phyloP scores from a whole-genome alignment of 768 basidiomycete genomes.

The Kwoniella sp. region DNA sequence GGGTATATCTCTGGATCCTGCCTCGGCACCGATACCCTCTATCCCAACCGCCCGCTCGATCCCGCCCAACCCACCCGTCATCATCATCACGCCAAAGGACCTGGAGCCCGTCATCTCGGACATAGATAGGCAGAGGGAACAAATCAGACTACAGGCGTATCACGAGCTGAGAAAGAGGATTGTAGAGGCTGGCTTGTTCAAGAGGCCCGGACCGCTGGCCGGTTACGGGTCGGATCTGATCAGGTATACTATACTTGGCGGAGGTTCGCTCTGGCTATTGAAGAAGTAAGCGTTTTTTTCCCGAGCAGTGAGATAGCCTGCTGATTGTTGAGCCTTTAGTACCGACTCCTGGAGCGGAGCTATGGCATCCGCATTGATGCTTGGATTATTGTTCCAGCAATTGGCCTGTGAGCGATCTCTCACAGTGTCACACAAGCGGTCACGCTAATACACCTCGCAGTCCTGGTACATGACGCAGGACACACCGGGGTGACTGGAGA shows the following conservation, averaged over 20 bases:
- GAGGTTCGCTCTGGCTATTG: conserved; percentile 27
- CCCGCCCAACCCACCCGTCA: conserved; percentile 4
- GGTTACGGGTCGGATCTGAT: conserved; percentile 85
- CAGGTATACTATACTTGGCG: conserved; percentile 69
- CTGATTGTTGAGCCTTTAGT: conserved; percentile 14
- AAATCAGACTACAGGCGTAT: conserved; percentile 58
- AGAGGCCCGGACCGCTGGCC: conserved; percentile 61
- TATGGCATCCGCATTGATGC: conserved; percentile 63
- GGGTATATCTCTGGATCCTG: conserved; percentile 1
- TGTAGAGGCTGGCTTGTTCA: conserved; percentile 73
- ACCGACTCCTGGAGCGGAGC: conserved; percentile 36
- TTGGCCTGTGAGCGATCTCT: conserved; percentile 58
- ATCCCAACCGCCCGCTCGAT: background rate
- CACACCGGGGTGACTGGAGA: conserved; percentile 89
- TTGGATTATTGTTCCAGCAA: conserved; percentile 93
- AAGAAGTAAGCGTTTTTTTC: conserved; percentile 28
- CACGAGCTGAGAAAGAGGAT: conserved; percentile 71
- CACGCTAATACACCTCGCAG: conserved; percentile 8
- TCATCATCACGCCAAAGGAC: conserved; percentile 22
- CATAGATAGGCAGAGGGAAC: conserved; percentile 32
- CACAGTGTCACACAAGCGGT: background rate
- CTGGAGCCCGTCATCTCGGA: conserved; percentile 40
- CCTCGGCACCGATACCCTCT: background rate
- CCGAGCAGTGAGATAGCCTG: background rate
- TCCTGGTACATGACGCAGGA: conserved; percentile 88